phyloP scores from a whole-genome alignment of 768 basidiomycete genomes.

The Leccinum ochraceum region DNA sequence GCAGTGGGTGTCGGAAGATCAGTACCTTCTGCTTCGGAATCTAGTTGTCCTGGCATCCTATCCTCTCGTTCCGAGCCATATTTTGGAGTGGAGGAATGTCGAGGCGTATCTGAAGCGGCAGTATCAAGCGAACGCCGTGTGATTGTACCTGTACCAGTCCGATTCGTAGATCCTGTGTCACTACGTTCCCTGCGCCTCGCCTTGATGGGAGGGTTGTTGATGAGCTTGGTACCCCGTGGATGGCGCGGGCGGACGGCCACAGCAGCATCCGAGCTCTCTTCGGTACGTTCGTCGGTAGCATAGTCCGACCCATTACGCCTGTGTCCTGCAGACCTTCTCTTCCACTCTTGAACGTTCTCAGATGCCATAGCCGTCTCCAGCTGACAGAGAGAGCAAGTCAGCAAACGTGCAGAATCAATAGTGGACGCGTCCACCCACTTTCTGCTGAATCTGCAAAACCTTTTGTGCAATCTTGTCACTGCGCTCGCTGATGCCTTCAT shows the following conservation, averaged over 20 bases:
- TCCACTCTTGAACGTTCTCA: slow-evolving; percentile 45
- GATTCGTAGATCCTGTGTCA: slow-evolving; percentile 64
- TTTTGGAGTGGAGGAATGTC: slow-evolving; percentile 26
- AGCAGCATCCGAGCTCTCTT: slow-evolving; percentile 52
- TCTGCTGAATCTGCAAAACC: slow-evolving; percentile 86
- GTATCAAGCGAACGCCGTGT: slow-evolving; percentile 29
- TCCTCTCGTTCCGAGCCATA: slow-evolving; percentile 35
- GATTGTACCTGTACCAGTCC: slow-evolving; percentile 40
- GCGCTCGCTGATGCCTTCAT: slow-evolving; percentile 79
- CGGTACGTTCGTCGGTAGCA: slow-evolving; percentile 52
- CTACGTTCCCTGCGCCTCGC: slow-evolving; percentile 51
- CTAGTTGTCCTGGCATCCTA: slow-evolving; percentile 42
- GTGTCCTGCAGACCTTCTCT: slow-evolving; percentile 30
- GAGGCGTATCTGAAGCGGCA: slow-evolving; percentile 29
- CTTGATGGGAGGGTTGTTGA: slow-evolving; percentile 37
- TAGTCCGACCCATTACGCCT: slow-evolving; percentile 28
- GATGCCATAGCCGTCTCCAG: slow-evolving; percentile 72
- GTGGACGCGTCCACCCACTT: slow-evolving; percentile 53
- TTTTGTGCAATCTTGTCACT: slow-evolving; percentile 89
- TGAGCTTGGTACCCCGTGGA: slow-evolving; percentile 35
- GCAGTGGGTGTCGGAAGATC: slow-evolving; percentile 31
- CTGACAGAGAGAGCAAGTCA: slow-evolving; percentile 39
- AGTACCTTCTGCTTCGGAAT: slow-evolving; percentile 32
- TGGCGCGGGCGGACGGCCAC: slow-evolving; percentile 43
- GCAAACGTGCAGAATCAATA: not conserved